Evolutionary conservation across 2,329 filamentous ascomycete genomes (phyloP).

Genomic region (Ceratocystis harringtonii): DNA sequence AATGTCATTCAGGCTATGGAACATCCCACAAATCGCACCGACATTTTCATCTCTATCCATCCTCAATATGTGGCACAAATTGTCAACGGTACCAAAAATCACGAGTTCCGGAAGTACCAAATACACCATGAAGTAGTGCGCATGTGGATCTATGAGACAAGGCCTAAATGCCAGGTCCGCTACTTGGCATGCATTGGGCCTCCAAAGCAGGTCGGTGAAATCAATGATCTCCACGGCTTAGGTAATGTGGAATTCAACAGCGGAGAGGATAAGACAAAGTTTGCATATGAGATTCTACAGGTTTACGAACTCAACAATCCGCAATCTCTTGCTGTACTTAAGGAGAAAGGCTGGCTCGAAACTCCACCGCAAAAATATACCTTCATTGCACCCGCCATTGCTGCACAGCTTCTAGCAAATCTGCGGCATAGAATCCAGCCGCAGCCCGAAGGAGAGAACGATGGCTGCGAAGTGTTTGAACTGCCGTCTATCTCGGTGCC

Average conservation of each 20-base stretch:
- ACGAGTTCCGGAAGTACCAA: slow-evolving; percentile 41
- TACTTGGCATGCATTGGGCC: slow-evolving; percentile 44
- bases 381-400: slow-evolving; percentile 41
- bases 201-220: slow-evolving; percentile 33
- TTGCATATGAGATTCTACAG: slow-evolving; percentile 39
- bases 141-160: slow-evolving; percentile 47
- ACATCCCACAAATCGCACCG: slow-evolving; percentile 35
- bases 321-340: slow-evolving; percentile 36
- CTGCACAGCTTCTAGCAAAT: slow-evolving; percentile 44
- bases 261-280: slow-evolving; percentile 24
- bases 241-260: slow-evolving; percentile 40
- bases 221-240: slow-evolving; percentile 30
- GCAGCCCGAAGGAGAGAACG: slow-evolving; percentile 17
- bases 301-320: slow-evolving; percentile 50
- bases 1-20: slow-evolving; percentile 34
- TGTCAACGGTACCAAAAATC: slow-evolving; percentile 34
- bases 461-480: not conserved
- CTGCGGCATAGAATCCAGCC: slow-evolving; percentile 27
- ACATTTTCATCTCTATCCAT: slow-evolving; percentile 39
- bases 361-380: slow-evolving; percentile 35
- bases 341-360: slow-evolving; percentile 39
- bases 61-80: slow-evolving; percentile 35
- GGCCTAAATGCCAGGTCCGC: slow-evolving; percentile 32
- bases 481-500: not conserved
- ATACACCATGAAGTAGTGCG: slow-evolving; percentile 40